Conservation (phyloP, 305 asterid species). For the Solanum chacoense region DNA sequence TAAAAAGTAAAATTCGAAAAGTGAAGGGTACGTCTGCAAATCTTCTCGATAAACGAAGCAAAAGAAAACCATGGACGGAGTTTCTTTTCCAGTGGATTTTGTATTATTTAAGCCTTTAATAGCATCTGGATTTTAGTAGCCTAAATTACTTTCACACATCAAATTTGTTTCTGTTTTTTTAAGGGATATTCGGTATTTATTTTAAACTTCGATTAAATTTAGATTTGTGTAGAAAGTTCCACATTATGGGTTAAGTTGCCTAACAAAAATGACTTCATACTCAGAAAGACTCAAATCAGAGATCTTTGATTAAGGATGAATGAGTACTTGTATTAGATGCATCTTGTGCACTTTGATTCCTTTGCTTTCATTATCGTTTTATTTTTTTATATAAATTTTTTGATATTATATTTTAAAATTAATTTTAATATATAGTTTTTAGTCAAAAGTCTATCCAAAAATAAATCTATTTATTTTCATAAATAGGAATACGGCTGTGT, state of each 20-base stretch:
- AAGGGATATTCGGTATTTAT: neutral
- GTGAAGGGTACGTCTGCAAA: neutral
- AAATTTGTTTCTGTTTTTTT: too few species aligned
- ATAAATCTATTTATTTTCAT: too few species aligned
- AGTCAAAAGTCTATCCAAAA: neutral
- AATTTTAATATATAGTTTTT: too few species aligned
- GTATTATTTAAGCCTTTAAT: neutral
- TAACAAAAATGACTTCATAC: neutral
- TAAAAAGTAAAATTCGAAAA: neutral
- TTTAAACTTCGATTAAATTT: too few species aligned
- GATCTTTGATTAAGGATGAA: neutral
- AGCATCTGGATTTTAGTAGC: neutral
- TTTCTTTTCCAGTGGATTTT: neutral
- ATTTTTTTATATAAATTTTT: too few species aligned
- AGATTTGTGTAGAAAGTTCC: too few species aligned
- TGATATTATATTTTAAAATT: too few species aligned
- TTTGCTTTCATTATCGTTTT: too few species aligned
- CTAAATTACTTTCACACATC: neutral
- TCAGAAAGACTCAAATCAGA: too few species aligned
- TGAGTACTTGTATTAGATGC: accelerated
- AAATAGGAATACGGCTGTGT: neutral
- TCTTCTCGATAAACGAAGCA: neutral
- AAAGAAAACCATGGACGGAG: neutral
- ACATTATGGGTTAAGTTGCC: neutral
- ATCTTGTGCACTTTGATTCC: neutral